Percentiles rank a stretch among this genome's conserved stretches.
phyloP scores from a whole-genome alignment of 371 early-diverging fungal genomes.

The Apophysomyces trapeziformis region DNA sequence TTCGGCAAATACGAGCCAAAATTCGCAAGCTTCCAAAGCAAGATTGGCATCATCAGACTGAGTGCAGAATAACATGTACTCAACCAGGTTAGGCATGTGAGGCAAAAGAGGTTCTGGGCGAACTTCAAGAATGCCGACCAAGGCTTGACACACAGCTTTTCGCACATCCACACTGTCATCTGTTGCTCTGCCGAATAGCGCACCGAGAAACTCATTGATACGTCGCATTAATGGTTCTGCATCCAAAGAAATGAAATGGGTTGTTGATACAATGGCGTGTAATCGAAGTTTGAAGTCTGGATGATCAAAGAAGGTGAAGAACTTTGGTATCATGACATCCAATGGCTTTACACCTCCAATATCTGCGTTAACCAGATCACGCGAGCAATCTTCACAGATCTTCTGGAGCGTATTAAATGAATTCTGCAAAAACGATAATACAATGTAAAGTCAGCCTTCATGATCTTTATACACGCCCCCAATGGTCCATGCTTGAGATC shows the following conservation, averaged over 20 bases:
- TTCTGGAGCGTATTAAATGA: conserved; percentile 86
- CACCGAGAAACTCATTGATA: conserved; percentile 75
- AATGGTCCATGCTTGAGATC: conserved; percentile 1
- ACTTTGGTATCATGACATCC: conserved; percentile 84
- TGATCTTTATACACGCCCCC: no score
- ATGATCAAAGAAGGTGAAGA: conserved; percentile 79
- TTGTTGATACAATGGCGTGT: conserved; percentile 76
- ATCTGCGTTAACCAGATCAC: conserved; percentile 70
- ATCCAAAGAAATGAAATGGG: conserved; percentile 79
- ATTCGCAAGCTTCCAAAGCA: conserved; percentile 96
- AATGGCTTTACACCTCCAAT: conserved; percentile 76
- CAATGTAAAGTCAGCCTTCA: no score
- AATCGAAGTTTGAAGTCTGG: conserved; percentile 76
- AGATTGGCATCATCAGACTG: conserved; percentile 80
- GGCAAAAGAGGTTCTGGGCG: conserved; percentile 82
- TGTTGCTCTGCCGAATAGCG: conserved; percentile 80
- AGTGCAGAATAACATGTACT: conserved; percentile 94
- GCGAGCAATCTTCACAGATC: conserved; percentile 91
- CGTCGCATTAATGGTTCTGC: conserved; percentile 73
- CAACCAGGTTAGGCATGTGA: conserved; percentile 81
- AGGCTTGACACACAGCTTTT: conserved; percentile 90
- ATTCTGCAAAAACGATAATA: conserved; percentile 54
- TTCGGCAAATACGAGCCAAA: conserved; percentile 96
- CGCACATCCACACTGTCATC: conserved; percentile 83
- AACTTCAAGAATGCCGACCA: conserved; percentile 87